Evolutionary conservation across 179 eudicot genomes (phyloP).

Genomic region (Sideroxylon spinosum): DNA sequence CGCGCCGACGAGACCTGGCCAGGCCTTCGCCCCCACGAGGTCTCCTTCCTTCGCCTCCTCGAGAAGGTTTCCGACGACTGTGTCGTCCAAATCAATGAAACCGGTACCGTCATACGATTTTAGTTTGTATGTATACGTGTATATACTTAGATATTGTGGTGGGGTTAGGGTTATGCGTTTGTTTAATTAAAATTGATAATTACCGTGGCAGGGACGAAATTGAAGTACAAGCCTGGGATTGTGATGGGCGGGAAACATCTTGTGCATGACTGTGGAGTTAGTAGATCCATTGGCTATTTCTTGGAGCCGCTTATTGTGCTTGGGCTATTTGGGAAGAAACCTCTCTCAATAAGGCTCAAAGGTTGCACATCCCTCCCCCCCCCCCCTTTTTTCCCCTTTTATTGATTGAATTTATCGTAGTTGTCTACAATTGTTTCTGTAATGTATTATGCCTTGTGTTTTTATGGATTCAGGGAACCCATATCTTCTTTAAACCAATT

Average conservation of each 20-base stretch:
- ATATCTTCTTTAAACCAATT: too few relatives aligned
- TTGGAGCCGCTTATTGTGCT: constrained; percentile 76
- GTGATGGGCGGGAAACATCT: constrained; percentile 70
- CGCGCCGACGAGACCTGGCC: constrained; percentile 58
- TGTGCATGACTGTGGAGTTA: constrained; percentile 72
- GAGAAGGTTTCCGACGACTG: constrained; percentile 75
- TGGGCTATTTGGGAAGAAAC: constrained; percentile 77
- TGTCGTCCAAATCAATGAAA: constrained; percentile 69
- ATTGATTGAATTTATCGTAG: background rate
- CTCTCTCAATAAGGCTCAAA: constrained; percentile 67
- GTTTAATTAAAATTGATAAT: background rate
- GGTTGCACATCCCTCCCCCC: constrained; percentile 27
- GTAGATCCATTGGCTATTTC: constrained; percentile 73
- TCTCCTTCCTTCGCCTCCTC: constrained; percentile 66
- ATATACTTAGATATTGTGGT: background rate
- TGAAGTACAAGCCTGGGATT: constrained; percentile 87
- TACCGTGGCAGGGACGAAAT: constrained; percentile 58
- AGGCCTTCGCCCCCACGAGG: constrained; percentile 73
- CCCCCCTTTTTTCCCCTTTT: background rate
- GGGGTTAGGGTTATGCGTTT: background rate
- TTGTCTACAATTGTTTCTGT: background rate
- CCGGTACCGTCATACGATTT: constrained; percentile 37
- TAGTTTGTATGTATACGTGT: background rate
- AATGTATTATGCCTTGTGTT: too few relatives aligned
- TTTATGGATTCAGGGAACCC: too few relatives aligned